phyloP scores from a whole-genome alignment of 1,284 basidiomycete genomes.

The Moesziomyces parantarcticus region DNA sequence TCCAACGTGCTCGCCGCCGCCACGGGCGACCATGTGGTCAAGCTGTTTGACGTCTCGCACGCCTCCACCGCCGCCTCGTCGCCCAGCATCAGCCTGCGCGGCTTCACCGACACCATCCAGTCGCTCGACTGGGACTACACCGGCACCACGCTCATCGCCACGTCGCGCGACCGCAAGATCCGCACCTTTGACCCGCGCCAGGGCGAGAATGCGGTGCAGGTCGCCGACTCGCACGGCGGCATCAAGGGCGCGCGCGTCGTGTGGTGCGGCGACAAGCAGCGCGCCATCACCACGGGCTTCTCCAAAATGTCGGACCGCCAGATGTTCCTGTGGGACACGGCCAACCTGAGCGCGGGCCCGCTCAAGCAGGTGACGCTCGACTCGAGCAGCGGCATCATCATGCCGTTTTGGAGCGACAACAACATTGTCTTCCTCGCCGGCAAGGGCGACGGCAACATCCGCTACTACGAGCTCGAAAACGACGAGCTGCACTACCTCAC shows the following conservation, averaged over 20 bases:
- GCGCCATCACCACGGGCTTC: conserved; percentile 90
- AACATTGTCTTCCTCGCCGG: conserved; percentile 83
- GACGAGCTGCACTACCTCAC: conserved; percentile 76
- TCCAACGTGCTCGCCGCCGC: conserved; percentile 86
- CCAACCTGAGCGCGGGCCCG: conserved; percentile 45
- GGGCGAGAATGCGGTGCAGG: conserved; percentile 81
- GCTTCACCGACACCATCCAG: conserved; percentile 90
- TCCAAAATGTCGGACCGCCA: conserved; percentile 94
- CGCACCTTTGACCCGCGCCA: conserved; percentile 88
- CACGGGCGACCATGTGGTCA: conserved; percentile 87
- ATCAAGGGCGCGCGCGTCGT: conserved; percentile 90
- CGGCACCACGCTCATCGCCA: conserved; percentile 77
- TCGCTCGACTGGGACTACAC: conserved; percentile 84
- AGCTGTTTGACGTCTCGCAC: conserved; percentile 81
- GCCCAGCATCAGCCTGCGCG: conserved; percentile 73
- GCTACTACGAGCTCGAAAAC: conserved; percentile 87
- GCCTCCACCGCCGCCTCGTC: conserved; percentile 66
- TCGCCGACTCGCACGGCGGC: conserved; percentile 87
- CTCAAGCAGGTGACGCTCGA: conserved; percentile 58
- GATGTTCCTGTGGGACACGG: conserved; percentile 73
- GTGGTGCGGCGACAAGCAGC: conserved; percentile 90
- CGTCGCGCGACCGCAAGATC: conserved; percentile 90
- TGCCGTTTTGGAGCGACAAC: conserved; percentile 94
- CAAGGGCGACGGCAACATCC: conserved; percentile 69
- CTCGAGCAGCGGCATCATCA: conserved; percentile 80